Base-by-base conservation (phyloP, 2,329 filamentous ascomycete species). In the Ascochyta viciae-villosae region DNA sequence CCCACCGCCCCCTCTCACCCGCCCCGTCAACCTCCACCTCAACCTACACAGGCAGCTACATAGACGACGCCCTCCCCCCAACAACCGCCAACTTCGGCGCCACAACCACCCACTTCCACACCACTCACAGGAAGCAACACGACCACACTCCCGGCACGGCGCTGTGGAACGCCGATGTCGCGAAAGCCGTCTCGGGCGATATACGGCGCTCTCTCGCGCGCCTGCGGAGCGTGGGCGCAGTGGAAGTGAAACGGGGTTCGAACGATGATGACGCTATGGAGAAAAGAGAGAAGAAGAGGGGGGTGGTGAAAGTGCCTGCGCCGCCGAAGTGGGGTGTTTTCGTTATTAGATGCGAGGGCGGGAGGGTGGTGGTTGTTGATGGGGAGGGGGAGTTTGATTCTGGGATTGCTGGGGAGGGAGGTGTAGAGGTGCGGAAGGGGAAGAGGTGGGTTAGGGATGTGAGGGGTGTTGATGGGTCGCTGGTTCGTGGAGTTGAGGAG, bases 301-400 rank as follows among this genome's bases (percentile, higher is more conserved):
- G 51, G 61, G 2, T 72, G 63, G 2, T 72, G 19, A 46, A 24
- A 9, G 50, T 74, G 0, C 46, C 34, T 9, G 34, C 65, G 40
- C 68, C 67, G n/a, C 16, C 37, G 26, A 46, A 39, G 31, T 68
- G 62, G 63, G 67, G 65, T 0, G 61, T 52, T 0, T 72, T 72
- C 42, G 50, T 74, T 5, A 69, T 74, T 31, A 61, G 62, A 34
- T 56, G 43, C 1, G 53, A 63, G 1, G 57, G 68, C 43, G 68
- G 68, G n/a, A 31, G 66, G 22, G 65, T 74, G 6, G 52, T 71
- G 19, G 45, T 74, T 13, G 60, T 73, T n/a, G 70, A 67, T 29
- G 37, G 50, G 9, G 57, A 66, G 12, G 68, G 64, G 0, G 68
- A 67, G 39, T 70, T 61, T 49, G 71, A 74, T 44, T 69, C 67